Percentiles rank a stretch among this genome's conserved stretches.
phyloP scores from a whole-genome alignment of 1,284 basidiomycete species.

The Ustilago nuda region DNA sequence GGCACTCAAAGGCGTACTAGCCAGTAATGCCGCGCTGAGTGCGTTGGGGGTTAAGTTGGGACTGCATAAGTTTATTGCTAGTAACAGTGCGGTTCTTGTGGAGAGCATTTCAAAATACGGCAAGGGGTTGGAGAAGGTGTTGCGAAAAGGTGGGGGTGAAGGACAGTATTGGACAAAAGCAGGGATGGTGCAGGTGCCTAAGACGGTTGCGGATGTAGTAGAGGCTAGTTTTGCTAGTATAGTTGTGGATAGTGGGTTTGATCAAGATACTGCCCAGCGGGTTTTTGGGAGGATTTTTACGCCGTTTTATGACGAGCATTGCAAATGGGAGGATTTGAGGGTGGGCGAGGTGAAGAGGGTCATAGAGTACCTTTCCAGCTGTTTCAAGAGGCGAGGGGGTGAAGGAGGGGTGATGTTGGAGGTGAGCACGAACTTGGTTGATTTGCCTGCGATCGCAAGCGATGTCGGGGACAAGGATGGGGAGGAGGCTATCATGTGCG shows the following conservation, averaged over 20 bases:
- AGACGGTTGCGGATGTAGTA: slow-evolving; percentile 52
- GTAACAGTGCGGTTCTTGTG: background rate
- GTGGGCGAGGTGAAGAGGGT: slow-evolving; percentile 17
- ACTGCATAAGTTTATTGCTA: slow-evolving; percentile 5
- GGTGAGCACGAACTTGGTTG: background rate
- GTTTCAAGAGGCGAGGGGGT: background rate
- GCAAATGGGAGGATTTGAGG: slow-evolving; percentile 16
- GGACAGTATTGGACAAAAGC: slow-evolving; percentile 33
- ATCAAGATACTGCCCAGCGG: background rate
- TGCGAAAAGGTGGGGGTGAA: background rate
- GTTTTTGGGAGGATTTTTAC: slow-evolving; percentile 39
- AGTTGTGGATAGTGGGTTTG: slow-evolving; percentile 53
- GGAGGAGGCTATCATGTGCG: slow-evolving; percentile 11
- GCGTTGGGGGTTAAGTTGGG: slow-evolving; percentile 30
- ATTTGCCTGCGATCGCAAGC: background rate
- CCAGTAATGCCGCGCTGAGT: slow-evolving; percentile 34
- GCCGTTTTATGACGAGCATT: slow-evolving; percentile 34
- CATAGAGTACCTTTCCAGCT: slow-evolving; percentile 2
- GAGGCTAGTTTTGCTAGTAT: slow-evolving; percentile 50
- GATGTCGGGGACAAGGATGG: background rate
- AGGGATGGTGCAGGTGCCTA: slow-evolving; percentile 6
- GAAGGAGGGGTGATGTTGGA: background rate
- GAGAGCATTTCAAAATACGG: slow-evolving; percentile 10
- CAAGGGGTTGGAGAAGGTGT: background rate
- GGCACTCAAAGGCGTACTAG: slow-evolving; percentile 34